Conservation (phyloP, 768 basidiomycete species). For the Stropharia rugosoannulata region DNA sequence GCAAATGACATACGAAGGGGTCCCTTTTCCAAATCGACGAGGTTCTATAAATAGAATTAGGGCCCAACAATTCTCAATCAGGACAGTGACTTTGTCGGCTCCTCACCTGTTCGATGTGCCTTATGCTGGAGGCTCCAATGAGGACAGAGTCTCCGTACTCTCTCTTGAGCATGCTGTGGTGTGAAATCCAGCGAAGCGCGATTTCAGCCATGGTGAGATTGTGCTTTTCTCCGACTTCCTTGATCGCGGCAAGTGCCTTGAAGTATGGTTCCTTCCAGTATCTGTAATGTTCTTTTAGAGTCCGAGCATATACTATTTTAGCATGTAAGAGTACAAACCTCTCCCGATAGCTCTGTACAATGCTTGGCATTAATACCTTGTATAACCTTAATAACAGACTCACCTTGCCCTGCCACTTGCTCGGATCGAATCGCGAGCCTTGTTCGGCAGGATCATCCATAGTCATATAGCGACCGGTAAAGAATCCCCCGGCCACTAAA, state of each 20-base stretch:
- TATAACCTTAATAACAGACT: neutral
- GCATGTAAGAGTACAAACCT: conserved; percentile 28
- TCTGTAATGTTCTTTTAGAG: conserved; percentile 18
- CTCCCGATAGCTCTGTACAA: conserved; percentile 36
- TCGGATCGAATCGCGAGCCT: conserved; percentile 58
- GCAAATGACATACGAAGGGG: conserved; percentile 40
- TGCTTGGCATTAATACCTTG: conserved; percentile 43
- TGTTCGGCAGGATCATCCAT: conserved; percentile 39
- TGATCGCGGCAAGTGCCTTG: conserved; percentile 43
- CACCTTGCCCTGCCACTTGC: conserved; percentile 45
- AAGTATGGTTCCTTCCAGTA: conserved; percentile 60
- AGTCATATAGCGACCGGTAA: conserved; percentile 51
- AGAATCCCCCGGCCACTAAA: conserved; percentile 57
- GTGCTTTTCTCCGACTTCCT: conserved; percentile 43
- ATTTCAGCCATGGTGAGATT: conserved; percentile 50
- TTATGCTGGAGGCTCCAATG: conserved; percentile 60
- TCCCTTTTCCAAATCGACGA: conserved; percentile 54
- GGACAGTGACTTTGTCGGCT: neutral
- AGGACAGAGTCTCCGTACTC: conserved; percentile 52
- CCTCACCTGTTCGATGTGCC: conserved; percentile 52
- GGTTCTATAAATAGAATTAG: conserved; percentile 31
- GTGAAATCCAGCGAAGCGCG: conserved; percentile 61
- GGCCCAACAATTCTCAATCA: neutral
- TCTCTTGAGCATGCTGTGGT: conserved; percentile 50
- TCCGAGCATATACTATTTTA: neutral